A percentile compares a stretch with the other conserved stretches of the same genome.
Conservation (phyloP, 805 yeast species). For the Cyberlindnera japonica region DNA sequence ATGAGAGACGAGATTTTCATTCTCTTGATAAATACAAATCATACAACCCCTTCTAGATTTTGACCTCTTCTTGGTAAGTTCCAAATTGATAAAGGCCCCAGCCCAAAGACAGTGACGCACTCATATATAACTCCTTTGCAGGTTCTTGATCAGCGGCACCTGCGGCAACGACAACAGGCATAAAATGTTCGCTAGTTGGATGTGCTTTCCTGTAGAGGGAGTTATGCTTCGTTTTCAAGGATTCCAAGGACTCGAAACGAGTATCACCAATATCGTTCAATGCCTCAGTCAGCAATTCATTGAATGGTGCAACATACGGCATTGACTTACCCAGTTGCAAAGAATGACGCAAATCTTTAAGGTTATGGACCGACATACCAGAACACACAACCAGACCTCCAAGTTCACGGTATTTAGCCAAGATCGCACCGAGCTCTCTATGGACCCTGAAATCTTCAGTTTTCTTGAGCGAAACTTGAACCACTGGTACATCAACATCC, state of each 20-base stretch:
- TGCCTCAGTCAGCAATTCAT: conserved; percentile 39
- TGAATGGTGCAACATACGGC: conserved; percentile 54
- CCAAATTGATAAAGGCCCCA: conserved; percentile 67
- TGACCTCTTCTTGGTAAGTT: conserved; percentile 12
- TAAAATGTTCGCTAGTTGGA: conserved; percentile 74
- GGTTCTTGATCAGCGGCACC: conserved; percentile 41
- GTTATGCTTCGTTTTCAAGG: conserved; percentile 30
- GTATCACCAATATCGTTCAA: conserved; percentile 31
- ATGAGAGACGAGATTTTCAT: too few species aligned
- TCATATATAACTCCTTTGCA: conserved; percentile 45
- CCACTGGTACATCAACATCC: conserved; percentile 35
- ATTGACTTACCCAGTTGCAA: conserved; percentile 24
- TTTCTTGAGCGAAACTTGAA: conserved; percentile 37
- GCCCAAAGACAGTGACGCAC: conserved; percentile 47
- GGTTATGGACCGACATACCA: conserved; percentile 80
- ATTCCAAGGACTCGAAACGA: conserved; percentile 36
- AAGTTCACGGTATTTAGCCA: conserved; percentile 48
- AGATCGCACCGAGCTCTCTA: conserved; percentile 51
- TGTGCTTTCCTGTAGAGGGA: conserved; percentile 51
- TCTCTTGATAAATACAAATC: too few species aligned
- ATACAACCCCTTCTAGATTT: not conserved
- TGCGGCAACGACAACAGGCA: conserved; percentile 62
- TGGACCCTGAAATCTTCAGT: conserved; percentile 41
- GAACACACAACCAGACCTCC: conserved; percentile 57
- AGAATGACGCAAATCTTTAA: conserved; percentile 47